Evolutionary conservation across 345 rosid genomes (phyloP), one percentile per base, ranked within the genome.

Genomic region (Camelina sativa): DNA sequence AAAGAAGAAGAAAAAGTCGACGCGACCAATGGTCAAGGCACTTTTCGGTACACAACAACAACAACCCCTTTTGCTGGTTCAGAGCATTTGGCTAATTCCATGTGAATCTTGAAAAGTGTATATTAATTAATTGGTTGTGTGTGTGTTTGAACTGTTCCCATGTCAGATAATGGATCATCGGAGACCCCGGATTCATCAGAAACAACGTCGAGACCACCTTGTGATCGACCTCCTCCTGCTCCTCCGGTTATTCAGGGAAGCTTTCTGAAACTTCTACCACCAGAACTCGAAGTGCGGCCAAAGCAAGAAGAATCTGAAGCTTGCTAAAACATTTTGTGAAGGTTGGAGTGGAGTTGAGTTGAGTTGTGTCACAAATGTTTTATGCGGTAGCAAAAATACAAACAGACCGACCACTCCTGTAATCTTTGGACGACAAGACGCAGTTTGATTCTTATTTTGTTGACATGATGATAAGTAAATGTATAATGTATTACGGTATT

Each of bases 1-100:
- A 83, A 92, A 90, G 86, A 92, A 92, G 84, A 90, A 90, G 77
- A 84, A 60, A 77, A 92, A 85, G 75, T 76, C 85, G 25, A 88
- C 75, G 72, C 83, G 86, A 78, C 98, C 96, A 43, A 85, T 91
- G 28, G 60, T 92, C 78, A 92, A 87, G 86, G 75, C 96, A 54
- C 90, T 92, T 71, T 92, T 92, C 40, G 98, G 98, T 92, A 79
- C 38, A 25, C 61, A 4, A n/a, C 28, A 23, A 23, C 25, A 25
- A 25, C 20, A 62, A 43, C 23, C 23, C 44, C 52, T 43, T 44
- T 62, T 43, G 22, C 35, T 62, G 53, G 3, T 44, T 44, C 53
- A 44, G 23, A 44, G 23, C 20, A 41, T 22, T 41, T 43, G 66
- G 48, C 15, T 64, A 54, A 8, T 53, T 52, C 2, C n/a, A 55